These are phyloP conservation scores for Guadua angustifolia DNA, from an alignment of 176 grass and related monocot genomes.

Conservation along the genomic window DNA sequence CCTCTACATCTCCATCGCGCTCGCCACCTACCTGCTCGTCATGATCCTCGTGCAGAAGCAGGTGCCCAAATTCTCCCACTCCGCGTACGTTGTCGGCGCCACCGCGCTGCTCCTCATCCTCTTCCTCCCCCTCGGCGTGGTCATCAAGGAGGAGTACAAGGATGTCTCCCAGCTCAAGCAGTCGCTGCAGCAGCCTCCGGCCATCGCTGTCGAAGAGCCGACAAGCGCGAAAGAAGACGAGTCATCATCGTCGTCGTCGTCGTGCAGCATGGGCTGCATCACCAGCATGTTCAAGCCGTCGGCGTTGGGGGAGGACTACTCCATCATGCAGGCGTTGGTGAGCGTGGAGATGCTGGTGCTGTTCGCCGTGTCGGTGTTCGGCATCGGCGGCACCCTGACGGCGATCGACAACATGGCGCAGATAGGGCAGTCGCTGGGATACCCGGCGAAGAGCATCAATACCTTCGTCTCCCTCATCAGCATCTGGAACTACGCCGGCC, in stretches of 20 bases:
- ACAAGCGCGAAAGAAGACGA: background rate
- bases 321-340: constrained; percentile 59
- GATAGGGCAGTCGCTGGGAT: constrained; percentile 80
- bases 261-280: background rate
- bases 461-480: constrained; percentile 91
- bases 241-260: background rate
- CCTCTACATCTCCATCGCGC: constrained; percentile 50
- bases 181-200: background rate
- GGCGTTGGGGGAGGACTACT: constrained; percentile 56
- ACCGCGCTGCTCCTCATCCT: constrained; percentile 47
- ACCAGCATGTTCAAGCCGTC: constrained; percentile 55
- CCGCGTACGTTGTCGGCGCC: constrained; percentile 34
- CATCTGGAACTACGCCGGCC: constrained; percentile 95
- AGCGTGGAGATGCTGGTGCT: constrained; percentile 66
- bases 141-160: constrained; percentile 51
- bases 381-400: constrained; percentile 79
- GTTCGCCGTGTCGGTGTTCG: constrained; percentile 65
- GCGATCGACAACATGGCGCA: constrained; percentile 99
- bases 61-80: constrained; percentile 41
- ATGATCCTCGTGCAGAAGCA: constrained; percentile 56
- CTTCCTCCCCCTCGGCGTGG: constrained; percentile 45
- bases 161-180: constrained; percentile 23
- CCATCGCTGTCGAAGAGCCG: constrained; percentile 43
- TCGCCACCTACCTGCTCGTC: constrained; percentile 52
- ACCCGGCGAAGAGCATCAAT: constrained; percentile 73